Evolutionary conservation across 495 filamentous ascomycete species (phyloP).

Genomic region (Podospora anserina): DNA sequence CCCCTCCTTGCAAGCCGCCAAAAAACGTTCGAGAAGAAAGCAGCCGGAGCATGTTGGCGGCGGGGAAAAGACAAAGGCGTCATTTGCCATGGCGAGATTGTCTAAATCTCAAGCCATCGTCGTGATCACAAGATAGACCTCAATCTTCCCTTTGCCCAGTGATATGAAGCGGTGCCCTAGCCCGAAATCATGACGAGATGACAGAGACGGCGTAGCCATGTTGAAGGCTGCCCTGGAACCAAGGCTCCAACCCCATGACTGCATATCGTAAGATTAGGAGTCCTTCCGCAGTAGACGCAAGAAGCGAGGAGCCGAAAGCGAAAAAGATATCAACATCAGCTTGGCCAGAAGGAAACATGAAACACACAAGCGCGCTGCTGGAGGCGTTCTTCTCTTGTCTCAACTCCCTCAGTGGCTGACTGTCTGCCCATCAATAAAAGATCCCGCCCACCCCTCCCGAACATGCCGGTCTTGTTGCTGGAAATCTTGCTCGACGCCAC

Average conservation of each 20-base stretch:
- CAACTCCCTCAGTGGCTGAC: constrained; percentile 18
- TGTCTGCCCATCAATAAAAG: constrained; percentile 11
- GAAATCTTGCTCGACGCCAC: constrained; percentile 12
- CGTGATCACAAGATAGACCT: constrained; percentile 8
- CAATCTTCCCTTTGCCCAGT: not conserved
- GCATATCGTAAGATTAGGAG: constrained; percentile 1
- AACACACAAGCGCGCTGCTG: constrained; percentile 37
- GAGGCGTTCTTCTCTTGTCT: constrained; percentile 9
- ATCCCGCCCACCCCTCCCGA: constrained; percentile 4
- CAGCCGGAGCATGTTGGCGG: not conserved
- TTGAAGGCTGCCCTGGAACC: not conserved
- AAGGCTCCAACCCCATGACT: not conserved
- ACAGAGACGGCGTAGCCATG: not conserved
- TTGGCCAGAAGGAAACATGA: constrained; percentile 32
- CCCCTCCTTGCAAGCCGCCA: constrained; percentile 20
- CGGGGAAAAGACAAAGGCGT: constrained; percentile 10
- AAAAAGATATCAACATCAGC: constrained; percentile 15
- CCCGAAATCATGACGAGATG: not conserved
- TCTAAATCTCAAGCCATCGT: constrained; percentile 15
- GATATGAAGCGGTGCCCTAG: not conserved
- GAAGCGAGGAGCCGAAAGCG: constrained; percentile 3
- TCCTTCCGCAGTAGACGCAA: constrained; percentile 4
- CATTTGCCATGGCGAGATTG: constrained; percentile 20
- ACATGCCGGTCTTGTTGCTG: not conserved
- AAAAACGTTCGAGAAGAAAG: constrained; percentile 16